Evolutionary conservation across 768 basidiomycete species (phyloP).

Genomic region (Lactarius hengduanensis): DNA sequence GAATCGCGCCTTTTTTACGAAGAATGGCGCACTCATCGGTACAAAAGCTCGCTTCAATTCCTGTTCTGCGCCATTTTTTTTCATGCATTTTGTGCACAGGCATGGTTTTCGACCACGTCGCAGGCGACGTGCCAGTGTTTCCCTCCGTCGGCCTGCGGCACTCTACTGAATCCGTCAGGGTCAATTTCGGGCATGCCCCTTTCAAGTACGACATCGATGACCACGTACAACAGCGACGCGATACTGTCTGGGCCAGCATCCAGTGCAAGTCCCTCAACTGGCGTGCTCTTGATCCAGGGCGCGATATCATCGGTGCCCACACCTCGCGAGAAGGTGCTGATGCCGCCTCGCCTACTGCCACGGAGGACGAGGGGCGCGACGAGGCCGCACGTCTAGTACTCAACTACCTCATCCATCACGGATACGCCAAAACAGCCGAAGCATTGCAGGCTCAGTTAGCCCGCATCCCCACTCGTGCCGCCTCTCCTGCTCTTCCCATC

Average conservation of each 20-base stretch:
- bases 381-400: slow-evolving; percentile 68
- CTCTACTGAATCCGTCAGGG: slow-evolving; percentile 69
- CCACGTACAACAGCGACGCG: slow-evolving; percentile 71
- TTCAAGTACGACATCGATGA: slow-evolving; percentile 92
- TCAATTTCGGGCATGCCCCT: slow-evolving; percentile 84
- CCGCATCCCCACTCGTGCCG: slow-evolving; percentile 9
- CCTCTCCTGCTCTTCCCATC: slow-evolving; percentile 26
- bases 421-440: slow-evolving; percentile 69
- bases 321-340: slow-evolving; percentile 38
- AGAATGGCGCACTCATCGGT: slow-evolving; percentile 78
- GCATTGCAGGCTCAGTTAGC: slow-evolving; percentile 56
- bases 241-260: slow-evolving; percentile 65
- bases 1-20: slow-evolving; percentile 83
- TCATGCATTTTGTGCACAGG: slow-evolving; percentile 41
- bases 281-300: slow-evolving; percentile 35
- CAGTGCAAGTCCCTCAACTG: slow-evolving; percentile 54
- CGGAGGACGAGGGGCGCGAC: slow-evolving; percentile 36
- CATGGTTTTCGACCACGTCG: slow-evolving; percentile 68
- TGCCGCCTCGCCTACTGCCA: slow-evolving; percentile 43
- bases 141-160: slow-evolving; percentile 90
- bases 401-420: slow-evolving; percentile 81
- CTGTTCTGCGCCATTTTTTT: slow-evolving; percentile 14
- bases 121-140: slow-evolving; percentile 64
- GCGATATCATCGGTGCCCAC: slow-evolving; percentile 5
- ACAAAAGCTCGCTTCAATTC: slow-evolving; percentile 13